Conservation (phyloP, 495 filamentous ascomycete genomes). For the Aspergillus panamensis region DNA sequence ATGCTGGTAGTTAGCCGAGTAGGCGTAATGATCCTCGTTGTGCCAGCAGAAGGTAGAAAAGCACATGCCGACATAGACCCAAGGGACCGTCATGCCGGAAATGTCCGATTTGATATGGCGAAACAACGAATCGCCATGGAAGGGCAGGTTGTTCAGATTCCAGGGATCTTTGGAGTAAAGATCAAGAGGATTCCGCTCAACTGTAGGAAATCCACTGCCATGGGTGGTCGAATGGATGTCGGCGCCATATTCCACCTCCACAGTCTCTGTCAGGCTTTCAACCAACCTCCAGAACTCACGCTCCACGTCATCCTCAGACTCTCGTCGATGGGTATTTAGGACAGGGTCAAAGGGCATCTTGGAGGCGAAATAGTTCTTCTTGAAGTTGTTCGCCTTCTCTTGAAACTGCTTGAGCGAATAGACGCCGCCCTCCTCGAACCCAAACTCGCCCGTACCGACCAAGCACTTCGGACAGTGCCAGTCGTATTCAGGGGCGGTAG, state of each 20-base stretch:
- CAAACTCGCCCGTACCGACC: constrained; percentile 94
- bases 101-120: constrained; percentile 97
- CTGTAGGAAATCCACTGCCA: constrained; percentile 94
- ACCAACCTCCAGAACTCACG: constrained; percentile 96
- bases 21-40: constrained; percentile 96
- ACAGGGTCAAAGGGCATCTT: constrained; percentile 89
- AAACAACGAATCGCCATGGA: constrained; percentile 90
- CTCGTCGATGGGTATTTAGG: constrained; percentile 69
- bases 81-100: constrained; percentile 99
- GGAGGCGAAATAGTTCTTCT: constrained; percentile 84
- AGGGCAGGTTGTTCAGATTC: constrained; percentile 93
- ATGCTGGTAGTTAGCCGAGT: constrained; percentile 98
- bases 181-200: constrained; percentile 85
- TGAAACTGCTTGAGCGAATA: constrained; percentile 97
- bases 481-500: constrained; percentile 73
- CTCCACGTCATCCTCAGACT: constrained; percentile 95
- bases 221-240: constrained; percentile 99
- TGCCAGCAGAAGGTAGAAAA: constrained; percentile 99
- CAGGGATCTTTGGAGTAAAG: constrained; percentile 84
- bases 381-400: constrained; percentile 92
- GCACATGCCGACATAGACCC: constrained; percentile 99
- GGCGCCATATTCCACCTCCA: constrained; percentile 97
- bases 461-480: constrained; percentile 97
- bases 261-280: constrained; percentile 86
- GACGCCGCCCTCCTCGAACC: constrained; percentile 93